A percentile compares a stretch with the other conserved stretches of the same genome.
Evolutionary conservation across 2,329 filamentous ascomycete genomes (phyloP).

Genomic region (Sporothrix phasma): DNA sequence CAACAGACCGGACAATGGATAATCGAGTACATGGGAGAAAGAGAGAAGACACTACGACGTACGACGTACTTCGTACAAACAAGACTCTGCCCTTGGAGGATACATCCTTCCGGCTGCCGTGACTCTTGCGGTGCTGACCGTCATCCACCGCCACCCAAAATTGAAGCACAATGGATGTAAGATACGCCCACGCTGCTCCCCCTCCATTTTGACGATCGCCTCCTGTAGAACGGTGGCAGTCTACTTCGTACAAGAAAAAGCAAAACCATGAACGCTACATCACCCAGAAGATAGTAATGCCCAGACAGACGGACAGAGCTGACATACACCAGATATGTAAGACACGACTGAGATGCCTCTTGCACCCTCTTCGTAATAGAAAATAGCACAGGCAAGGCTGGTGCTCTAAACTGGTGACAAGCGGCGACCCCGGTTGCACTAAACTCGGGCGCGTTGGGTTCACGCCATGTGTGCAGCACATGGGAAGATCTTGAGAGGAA

Average conservation of each 20-base stretch:
- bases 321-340: neutral
- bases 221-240: too few relatives aligned
- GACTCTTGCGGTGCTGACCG: neutral
- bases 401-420: neutral
- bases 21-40: too few relatives aligned
- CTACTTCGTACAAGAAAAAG: too few relatives aligned
- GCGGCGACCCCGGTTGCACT: conserved; percentile 1
- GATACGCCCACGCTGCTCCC: too few relatives aligned
- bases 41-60: neutral
- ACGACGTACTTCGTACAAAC: too few relatives aligned
- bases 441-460: conserved; percentile 9
- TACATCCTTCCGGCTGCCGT: neutral
- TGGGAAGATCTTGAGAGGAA: neutral
- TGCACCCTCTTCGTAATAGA: neutral
- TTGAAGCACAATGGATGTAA: too few relatives aligned
- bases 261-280: too few relatives aligned
- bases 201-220: neutral
- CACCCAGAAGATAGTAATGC: neutral
- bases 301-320: neutral
- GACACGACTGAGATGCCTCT: conserved; percentile 1
- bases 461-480: conserved; percentile 11
- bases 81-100: neutral
- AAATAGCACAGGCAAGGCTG: neutral
- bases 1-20: too few relatives aligned
- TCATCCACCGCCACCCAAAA: neutral